Evolutionary conservation across 2,329 filamentous ascomycete species (phyloP).

Genomic region (Microcera coccophila): DNA sequence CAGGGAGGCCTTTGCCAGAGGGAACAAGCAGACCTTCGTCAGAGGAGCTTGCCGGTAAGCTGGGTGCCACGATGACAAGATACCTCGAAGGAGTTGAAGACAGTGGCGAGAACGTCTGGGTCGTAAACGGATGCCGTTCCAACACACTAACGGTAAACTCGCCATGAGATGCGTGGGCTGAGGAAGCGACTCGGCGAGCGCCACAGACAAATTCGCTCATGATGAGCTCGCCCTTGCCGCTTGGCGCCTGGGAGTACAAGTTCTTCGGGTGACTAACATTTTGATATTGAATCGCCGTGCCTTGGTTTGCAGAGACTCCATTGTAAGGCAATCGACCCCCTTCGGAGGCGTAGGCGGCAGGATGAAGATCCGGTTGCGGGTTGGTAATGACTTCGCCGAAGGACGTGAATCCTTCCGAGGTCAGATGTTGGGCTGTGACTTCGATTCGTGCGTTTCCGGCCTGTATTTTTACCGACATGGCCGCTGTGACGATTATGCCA

Average conservation of each 20-base stretch:
- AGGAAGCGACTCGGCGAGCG: conserved; percentile 27
- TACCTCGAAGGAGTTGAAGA: conserved; percentile 54
- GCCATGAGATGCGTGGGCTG: conserved; percentile 10
- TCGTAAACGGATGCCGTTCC: conserved; percentile 90
- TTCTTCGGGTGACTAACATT: conserved; percentile 71
- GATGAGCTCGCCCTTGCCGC: conserved; percentile 50
- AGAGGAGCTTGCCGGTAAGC: conserved; percentile 44
- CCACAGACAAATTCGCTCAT: conserved; percentile 89
- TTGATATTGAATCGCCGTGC: conserved; percentile 80
- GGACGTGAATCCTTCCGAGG: conserved; percentile 62
- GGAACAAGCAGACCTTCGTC: conserved; percentile 29
- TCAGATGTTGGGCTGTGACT: conserved; percentile 63
- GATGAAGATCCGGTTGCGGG: conserved; percentile 56
- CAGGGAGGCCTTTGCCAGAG: conserved; percentile 43
- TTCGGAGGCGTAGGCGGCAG: conserved; percentile 43
- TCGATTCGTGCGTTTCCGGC: conserved; percentile 22
- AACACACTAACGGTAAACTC: conserved; percentile 65
- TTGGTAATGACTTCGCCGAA: conserved; percentile 84
- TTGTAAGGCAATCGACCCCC: conserved; percentile 39
- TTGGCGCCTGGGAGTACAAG: conserved; percentile 64
- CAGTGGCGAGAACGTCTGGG: conserved; percentile 87
- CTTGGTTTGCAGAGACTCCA: conserved; percentile 71
- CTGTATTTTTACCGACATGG: conserved; percentile 27
- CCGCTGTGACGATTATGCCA: not conserved
- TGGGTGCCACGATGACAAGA: conserved; percentile 86